Percentiles rank a stretch among this genome's conserved stretches.
These are phyloP conservation scores for Fusarium robinianum DNA, from an alignment of 2,329 filamentous ascomycete species.

Conservation along the genomic window DNA sequence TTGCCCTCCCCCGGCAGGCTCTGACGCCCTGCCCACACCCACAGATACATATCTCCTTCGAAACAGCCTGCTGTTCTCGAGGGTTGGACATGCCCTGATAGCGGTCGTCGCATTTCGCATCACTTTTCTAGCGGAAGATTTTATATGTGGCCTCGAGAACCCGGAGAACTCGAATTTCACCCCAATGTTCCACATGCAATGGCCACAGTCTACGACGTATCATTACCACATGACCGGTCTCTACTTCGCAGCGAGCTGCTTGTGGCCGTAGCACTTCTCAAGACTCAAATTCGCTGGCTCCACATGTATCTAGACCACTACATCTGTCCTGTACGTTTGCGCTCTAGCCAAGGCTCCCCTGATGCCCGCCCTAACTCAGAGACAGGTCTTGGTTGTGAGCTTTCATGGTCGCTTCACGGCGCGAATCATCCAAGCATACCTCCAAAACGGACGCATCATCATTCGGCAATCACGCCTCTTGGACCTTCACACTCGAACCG, in stretches of 20 bases:
- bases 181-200: conserved; percentile 1
- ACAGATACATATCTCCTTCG: background rate
- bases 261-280: background rate
- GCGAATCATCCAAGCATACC: conserved; percentile 14
- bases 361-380: background rate
- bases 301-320: background rate
- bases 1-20: background rate
- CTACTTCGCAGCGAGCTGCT: conserved; percentile 1
- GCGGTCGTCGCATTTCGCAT: background rate
- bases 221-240: background rate
- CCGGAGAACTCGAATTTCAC: background rate
- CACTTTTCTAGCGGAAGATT: background rate
- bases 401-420: conserved; percentile 18
- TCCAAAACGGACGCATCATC: conserved; percentile 8
- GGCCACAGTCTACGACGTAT: background rate
- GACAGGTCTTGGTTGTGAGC: conserved; percentile 15
- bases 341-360: too few relatives aligned
- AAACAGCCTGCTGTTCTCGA: background rate
- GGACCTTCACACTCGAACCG: conserved; percentile 4
- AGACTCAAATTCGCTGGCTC: background rate
- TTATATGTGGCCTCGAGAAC: background rate
- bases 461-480: conserved; percentile 18
- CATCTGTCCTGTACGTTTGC: background rate
- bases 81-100: background rate
- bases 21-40: too few relatives aligned